phyloP scores from a whole-genome alignment of 179 eudicot species.

The Patellifolia procumbens region DNA sequence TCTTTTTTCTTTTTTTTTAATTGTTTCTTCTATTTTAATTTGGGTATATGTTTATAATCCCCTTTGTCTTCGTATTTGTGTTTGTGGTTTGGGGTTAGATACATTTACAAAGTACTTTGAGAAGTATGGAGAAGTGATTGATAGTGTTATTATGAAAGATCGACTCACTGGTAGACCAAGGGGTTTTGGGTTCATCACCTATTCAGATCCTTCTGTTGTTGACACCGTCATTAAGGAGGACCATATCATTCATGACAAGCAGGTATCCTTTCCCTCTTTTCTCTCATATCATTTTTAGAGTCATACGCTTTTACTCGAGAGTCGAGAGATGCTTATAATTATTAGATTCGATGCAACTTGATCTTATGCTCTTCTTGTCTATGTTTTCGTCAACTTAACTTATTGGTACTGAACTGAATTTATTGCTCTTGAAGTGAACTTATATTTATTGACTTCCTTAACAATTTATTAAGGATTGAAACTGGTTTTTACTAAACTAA shows the following conservation, averaged over 20 bases:
- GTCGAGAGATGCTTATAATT: not conserved
- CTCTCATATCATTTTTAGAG: not conserved
- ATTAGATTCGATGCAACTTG: too few relatives aligned
- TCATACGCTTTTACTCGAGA: too few relatives aligned
- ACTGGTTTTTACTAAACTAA: too few relatives aligned
- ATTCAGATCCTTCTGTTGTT: slow-evolving; percentile 75
- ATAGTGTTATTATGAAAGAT: slow-evolving; percentile 87
- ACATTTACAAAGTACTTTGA: slow-evolving; percentile 71
- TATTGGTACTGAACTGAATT: too few relatives aligned
- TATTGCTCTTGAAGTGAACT: too few relatives aligned
- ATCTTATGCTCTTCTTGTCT: too few relatives aligned
- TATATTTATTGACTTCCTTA: too few relatives aligned
- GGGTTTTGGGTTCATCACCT: slow-evolving; percentile 88
- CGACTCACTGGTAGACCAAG: slow-evolving; percentile 70
- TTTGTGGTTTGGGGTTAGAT: slow-evolving; percentile 42
- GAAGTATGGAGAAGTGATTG: slow-evolving; percentile 78
- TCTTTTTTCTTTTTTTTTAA: not conserved
- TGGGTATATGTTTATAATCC: not conserved
- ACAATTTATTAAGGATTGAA: too few relatives aligned
- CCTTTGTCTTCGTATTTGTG: not conserved
- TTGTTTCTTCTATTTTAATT: not conserved
- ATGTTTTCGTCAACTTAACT: too few relatives aligned
- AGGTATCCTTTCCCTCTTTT: slow-evolving; percentile 35
- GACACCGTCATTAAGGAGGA: slow-evolving; percentile 73
- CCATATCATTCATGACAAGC: slow-evolving; percentile 75